Conservation (phyloP, 805 yeast genomes). For the Naumovozyma baii region DNA sequence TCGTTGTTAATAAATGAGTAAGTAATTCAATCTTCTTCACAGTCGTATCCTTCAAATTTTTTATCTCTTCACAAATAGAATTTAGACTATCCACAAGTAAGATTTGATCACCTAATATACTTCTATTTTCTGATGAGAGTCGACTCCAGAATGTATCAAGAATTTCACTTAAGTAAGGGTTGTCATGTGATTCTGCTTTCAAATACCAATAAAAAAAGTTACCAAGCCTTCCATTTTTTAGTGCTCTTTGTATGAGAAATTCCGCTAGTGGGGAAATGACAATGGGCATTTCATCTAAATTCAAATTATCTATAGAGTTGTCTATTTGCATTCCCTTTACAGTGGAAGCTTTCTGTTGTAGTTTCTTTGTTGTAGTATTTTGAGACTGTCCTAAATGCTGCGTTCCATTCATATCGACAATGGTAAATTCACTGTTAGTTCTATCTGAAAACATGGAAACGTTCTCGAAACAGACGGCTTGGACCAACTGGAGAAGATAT, state of each 20-base stretch:
- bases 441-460: conserved; percentile 21
- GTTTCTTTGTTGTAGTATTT: background rate
- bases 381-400: conserved; percentile 4
- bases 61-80: conserved; percentile 52
- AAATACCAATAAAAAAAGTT: conserved; percentile 88
- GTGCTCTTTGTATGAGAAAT: conserved; percentile 65
- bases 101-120: conserved; percentile 47
- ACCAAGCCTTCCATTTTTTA: conserved; percentile 56
- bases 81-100: conserved; percentile 59
- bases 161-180: conserved; percentile 39
- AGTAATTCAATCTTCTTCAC: conserved; percentile 64
- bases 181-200: conserved; percentile 76
- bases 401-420: conserved; percentile 29
- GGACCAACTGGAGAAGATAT: conserved; percentile 81
- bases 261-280: conserved; percentile 55
- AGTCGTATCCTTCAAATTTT: conserved; percentile 64
- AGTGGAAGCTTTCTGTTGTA: background rate
- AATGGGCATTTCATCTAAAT: conserved; percentile 16
- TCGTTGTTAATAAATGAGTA: conserved; percentile 35
- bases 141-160: conserved; percentile 37
- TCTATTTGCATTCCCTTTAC: background rate
- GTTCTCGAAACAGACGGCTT: conserved; percentile 75
- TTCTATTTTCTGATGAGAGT: conserved; percentile 18
- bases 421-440: conserved; percentile 31
- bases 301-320: background rate